phyloP scores from a whole-genome alignment of 176 grass and related monocot genomes.

The Phyllostachys edulis region DNA sequence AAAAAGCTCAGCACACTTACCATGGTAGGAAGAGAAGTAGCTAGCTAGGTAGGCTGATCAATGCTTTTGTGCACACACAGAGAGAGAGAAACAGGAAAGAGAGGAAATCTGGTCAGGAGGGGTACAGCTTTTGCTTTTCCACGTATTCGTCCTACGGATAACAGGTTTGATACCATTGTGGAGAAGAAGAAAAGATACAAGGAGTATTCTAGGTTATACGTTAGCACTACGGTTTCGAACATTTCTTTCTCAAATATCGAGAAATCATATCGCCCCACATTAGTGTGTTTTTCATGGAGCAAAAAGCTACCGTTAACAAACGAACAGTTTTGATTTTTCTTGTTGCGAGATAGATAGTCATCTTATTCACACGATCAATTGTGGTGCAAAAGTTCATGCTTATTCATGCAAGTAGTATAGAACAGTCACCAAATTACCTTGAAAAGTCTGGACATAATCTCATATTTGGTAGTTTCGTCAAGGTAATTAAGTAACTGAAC shows the following conservation, averaged over 20 bases:
- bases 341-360: too few relatives aligned
- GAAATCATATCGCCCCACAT: too few relatives aligned
- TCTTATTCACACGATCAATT: background rate
- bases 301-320: background rate
- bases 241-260: too few relatives aligned
- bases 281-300: too few relatives aligned
- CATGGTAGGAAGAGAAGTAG: background rate
- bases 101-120: background rate
- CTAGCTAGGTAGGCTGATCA: background rate
- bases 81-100: background rate
- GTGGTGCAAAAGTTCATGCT: background rate
- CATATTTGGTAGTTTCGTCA: background rate
- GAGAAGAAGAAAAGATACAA: too few relatives aligned
- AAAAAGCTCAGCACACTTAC: slow-evolving; percentile 19
- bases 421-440: background rate
- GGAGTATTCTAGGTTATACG: too few relatives aligned
- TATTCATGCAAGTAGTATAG: background rate
- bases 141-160: background rate
- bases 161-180: background rate
- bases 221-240: too few relatives aligned
- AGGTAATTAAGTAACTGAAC: background rate
- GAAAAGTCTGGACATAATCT: background rate
- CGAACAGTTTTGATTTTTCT: background rate
- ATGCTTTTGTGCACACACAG: background rate
- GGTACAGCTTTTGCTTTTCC: background rate